Conservation (phyloP, 2,329 filamentous ascomycete species). For the Colletotrichum sp. region DNA sequence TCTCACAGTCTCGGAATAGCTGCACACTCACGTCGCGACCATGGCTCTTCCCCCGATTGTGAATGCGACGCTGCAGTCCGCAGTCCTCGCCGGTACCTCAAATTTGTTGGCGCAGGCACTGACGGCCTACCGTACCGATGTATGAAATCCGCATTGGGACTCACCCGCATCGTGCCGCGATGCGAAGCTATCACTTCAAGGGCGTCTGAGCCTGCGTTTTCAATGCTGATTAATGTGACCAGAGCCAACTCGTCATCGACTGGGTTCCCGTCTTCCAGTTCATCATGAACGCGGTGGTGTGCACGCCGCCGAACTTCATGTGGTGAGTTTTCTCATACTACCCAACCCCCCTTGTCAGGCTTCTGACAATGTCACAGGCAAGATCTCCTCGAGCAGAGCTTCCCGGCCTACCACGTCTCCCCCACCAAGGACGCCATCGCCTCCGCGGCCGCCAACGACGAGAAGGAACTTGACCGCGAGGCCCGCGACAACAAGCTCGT, state of each 20-base stretch:
- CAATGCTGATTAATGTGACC: conserved; percentile 3
- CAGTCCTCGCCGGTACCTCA: conserved; percentile 68
- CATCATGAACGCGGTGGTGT: conserved; percentile 73
- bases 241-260: conserved; percentile 69
- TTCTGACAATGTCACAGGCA: conserved; percentile 57
- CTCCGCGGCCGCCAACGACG: conserved; percentile 43
- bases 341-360: too few relatives aligned
- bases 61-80: conserved; percentile 68
- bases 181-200: background rate
- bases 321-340: conserved; percentile 58
- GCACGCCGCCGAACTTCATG: conserved; percentile 81
- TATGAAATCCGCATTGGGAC: conserved; percentile 38
- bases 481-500: conserved; percentile 41
- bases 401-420: conserved; percentile 68
- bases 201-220: background rate
- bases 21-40: background rate
- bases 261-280: conserved; percentile 77
- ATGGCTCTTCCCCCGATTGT: conserved; percentile 58
- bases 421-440: conserved; percentile 42
- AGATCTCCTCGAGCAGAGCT: conserved; percentile 74
- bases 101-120: conserved; percentile 78
- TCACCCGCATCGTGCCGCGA: background rate
- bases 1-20: background rate
- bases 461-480: conserved; percentile 44
- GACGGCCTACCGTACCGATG: conserved; percentile 64